Evolutionary conservation across 2,329 filamentous ascomycete species (phyloP), one percentile per base, ranked within the genome.

Genomic region (Periconia sp.): DNA sequence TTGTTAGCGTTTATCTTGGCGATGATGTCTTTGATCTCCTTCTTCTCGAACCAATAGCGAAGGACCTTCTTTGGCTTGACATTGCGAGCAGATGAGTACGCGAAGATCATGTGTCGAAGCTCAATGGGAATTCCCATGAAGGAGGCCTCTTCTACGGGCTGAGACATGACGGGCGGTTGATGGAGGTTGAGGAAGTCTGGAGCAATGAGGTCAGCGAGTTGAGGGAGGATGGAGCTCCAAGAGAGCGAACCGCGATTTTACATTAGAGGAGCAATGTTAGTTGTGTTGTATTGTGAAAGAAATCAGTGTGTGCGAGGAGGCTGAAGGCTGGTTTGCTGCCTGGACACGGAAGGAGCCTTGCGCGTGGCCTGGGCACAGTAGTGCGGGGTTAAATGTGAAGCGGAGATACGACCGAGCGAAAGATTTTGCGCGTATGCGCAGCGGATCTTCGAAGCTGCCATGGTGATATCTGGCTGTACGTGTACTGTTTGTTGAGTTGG

Each of bases 41-140:
- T 51, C 55, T 58, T 67, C 54, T 69, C 66, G 43, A 70, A 68
- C 66, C 66, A 70, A 29, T 57, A 50, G 29, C 57, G 57, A 16
- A 70, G 49, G 9, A 68, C 37, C 41, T 56, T 54, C 40, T 60
- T 54, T 5, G 63, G 52, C 41, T 55, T 40, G 5, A 38, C 21
- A 5, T 53, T 35, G 31, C 59, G 51, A 5, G 21, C 37, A 21
- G 59, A 46, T 5, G 53, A 46, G 16, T 52, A 35, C 35, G 53
- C 40, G 50, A 61, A 70, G 46, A 69, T 62, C 12, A 38, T 37
- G 33, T 66, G 54, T 25, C 66, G 62, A 17, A 68, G 34, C 51
- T 70, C 66, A 33, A 67, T 52, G 3, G 66, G 66, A 8, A 68
- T 51, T 36, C 16, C 35, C 43, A 60, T 49, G 18, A 69, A 40